phyloP scores from a whole-genome alignment of 2,329 filamentous ascomycete genomes.

The Chrysosphaeria jannelii region DNA sequence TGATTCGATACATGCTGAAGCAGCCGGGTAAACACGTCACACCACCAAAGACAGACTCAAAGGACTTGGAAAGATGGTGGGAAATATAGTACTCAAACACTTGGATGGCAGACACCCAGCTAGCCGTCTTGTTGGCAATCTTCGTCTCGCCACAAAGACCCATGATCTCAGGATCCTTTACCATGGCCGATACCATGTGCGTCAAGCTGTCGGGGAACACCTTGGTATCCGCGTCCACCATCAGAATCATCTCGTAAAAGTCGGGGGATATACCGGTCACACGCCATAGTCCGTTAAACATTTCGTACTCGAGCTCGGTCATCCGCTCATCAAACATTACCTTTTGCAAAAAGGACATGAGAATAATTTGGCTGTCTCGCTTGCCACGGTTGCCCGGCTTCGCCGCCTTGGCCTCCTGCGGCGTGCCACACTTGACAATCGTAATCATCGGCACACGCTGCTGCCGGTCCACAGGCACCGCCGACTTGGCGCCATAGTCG shows the following conservation, averaged over 20 bases:
- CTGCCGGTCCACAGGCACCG: slow-evolving; percentile 60
- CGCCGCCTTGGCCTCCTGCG: slow-evolving; percentile 46
- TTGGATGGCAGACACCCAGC: slow-evolving; percentile 92
- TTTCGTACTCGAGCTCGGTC: slow-evolving; percentile 97
- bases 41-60: slow-evolving; percentile 95
- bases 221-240: slow-evolving; percentile 98
- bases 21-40: slow-evolving; percentile 94
- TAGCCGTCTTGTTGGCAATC: slow-evolving; percentile 90
- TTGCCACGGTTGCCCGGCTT: slow-evolving; percentile 97
- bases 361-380: slow-evolving; percentile 92
- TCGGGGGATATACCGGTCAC: slow-evolving; percentile 94
- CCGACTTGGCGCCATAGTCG: slow-evolving; percentile 62
- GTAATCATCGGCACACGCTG: slow-evolving; percentile 96
- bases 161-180: slow-evolving; percentile 98
- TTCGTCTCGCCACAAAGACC: slow-evolving; percentile 96
- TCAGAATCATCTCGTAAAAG: slow-evolving; percentile 91
- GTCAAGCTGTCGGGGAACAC: slow-evolving; percentile 95
- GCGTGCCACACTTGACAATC: slow-evolving; percentile 83
- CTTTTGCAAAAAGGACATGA: slow-evolving; percentile 98
- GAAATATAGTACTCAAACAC: slow-evolving; percentile 99
- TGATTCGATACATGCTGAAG: slow-evolving; percentile 99
- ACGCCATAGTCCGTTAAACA: slow-evolving; percentile 98
- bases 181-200: slow-evolving; percentile 98
- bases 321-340: slow-evolving; percentile 99
- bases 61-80: slow-evolving; percentile 85